Conservation (phyloP, 108 stramenopile species). For the Conticribra weissflogii region DNA sequence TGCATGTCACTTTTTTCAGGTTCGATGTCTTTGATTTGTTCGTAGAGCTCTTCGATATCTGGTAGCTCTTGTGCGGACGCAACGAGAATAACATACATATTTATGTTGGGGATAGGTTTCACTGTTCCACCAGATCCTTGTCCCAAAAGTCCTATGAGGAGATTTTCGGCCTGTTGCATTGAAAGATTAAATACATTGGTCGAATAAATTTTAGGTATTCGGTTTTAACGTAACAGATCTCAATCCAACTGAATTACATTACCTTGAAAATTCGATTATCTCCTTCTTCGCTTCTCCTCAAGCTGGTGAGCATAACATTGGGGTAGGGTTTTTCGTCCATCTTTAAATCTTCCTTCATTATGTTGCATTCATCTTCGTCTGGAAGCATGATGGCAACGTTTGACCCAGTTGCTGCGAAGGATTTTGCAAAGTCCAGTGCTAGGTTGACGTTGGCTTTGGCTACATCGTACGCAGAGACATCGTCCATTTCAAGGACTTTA, state of each 20-base stretch:
- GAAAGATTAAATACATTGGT: not conserved
- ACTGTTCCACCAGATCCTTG: slow-evolving; percentile 66
- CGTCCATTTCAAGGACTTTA: slow-evolving; percentile 89
- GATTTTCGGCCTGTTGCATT: slow-evolving; percentile 67
- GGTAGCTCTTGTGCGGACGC: slow-evolving; percentile 94
- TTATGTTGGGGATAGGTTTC: slow-evolving; percentile 62
- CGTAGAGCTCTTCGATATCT: slow-evolving; percentile 87
- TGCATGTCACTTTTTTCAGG: slow-evolving; percentile 6
- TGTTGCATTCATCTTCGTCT: slow-evolving; percentile 77
- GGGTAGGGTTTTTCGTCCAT: slow-evolving; percentile 54
- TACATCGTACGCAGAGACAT: slow-evolving; percentile 91
- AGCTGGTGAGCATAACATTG: slow-evolving; percentile 60
- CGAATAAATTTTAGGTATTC: not conserved
- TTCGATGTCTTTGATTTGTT: slow-evolving; percentile 38
- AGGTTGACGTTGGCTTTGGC: slow-evolving; percentile 91
- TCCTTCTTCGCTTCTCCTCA: slow-evolving; percentile 61
- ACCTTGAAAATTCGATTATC: slow-evolving; percentile 76
- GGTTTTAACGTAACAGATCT: too few species aligned
- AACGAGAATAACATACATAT: slow-evolving; percentile 85
- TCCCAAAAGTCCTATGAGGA: slow-evolving; percentile 84
- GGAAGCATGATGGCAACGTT: slow-evolving; percentile 80
- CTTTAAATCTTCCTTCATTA: slow-evolving; percentile 66
- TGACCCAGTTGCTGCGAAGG: slow-evolving; percentile 60
- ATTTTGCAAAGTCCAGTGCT: slow-evolving; percentile 84
- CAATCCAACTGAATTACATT: too few species aligned